Evolutionary conservation across 1,139 yeast species (phyloP), one percentile per base, ranked within the genome.

Genomic region (Citeromyces hawaiiensis): DNA sequence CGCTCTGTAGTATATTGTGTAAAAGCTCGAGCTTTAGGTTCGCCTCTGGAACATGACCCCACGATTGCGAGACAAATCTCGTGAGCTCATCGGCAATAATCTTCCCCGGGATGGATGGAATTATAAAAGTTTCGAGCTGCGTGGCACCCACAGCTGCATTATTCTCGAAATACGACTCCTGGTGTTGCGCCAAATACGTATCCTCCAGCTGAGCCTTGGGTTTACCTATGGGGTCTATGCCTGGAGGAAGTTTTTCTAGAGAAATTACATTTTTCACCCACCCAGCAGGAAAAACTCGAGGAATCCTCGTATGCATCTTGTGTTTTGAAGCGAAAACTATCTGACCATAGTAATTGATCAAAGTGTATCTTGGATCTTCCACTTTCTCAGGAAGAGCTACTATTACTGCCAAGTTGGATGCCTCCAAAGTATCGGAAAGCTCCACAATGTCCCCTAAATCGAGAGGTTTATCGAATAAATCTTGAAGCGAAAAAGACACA

Each of bases 331-430:
- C 68, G 56, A 68, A 76, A 1, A 62, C 50, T 5, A 81, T 57
- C 37, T 66, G 72, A 4, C 93, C 91, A 43, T 68, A 68, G 35
- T 67, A 63, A 43, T 70, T 69, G 38, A 76, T 60, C 44, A 75
- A 66, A 0, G 82, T 70, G 47, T 72, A 80, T 30, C 74, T 54
- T 15, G 72, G 68, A 44, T 70, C 74, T 27, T 54, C 56, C 2
- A 58, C 48, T 4, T 55, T 47, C 3, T 48, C 42, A 0, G 76
- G 76, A n/a, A 68, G 50, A 35, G 60, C 61, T 1, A 64, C 63
- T 37, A 71, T 58, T 41, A 69, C 70, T 4, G 65, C 61, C 15
- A 70, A 48, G 36, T 60, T 63, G 7, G 59, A 25, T 25, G 29
- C 29, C 29, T 25, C 29, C 29, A 25, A 25, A 8, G 29, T 25